Evolutionary conservation across 306 rosid species (phyloP).

Genomic region (Carpinus fangiana): DNA sequence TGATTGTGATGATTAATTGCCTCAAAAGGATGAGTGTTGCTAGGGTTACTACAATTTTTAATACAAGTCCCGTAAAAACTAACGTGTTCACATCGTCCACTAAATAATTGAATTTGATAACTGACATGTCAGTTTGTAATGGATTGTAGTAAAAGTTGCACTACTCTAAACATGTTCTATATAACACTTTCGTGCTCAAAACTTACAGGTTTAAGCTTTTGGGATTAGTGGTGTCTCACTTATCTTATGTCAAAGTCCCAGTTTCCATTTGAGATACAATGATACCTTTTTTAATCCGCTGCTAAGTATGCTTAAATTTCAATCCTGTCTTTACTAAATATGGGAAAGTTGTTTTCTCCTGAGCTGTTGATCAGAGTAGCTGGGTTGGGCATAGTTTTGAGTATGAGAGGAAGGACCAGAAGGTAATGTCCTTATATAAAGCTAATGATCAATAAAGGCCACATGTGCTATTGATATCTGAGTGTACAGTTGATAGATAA

Average conservation of each 20-base stretch:
- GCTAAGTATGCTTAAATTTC: background rate
- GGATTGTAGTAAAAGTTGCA: too few species aligned
- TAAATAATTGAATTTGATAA: too few species aligned
- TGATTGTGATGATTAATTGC: background rate
- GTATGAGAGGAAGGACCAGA: constrained; percentile 63
- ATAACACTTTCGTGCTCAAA: too few species aligned
- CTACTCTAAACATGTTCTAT: too few species aligned
- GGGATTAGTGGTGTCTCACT: too few species aligned
- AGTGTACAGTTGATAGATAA: constrained; percentile 14
- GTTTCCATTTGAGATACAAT: background rate
- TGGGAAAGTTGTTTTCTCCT: constrained; percentile 37
- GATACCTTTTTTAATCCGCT: background rate
- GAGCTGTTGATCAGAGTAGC: constrained; percentile 58
- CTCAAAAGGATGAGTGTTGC: background rate
- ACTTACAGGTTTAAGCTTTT: too few species aligned
- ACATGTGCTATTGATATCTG: background rate
- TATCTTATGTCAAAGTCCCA: too few species aligned
- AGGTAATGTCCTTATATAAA: constrained; percentile 51
- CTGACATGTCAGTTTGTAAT: too few species aligned
- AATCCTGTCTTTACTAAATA: background rate
- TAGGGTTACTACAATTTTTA: too few species aligned
- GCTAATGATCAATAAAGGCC: background rate
- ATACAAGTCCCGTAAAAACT: too few species aligned
- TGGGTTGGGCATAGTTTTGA: constrained; percentile 74
- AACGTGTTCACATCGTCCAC: too few species aligned